Evolutionary conservation across 2,329 filamentous ascomycete genomes (phyloP).

Genomic region (Pyrenophora seminiperda): DNA sequence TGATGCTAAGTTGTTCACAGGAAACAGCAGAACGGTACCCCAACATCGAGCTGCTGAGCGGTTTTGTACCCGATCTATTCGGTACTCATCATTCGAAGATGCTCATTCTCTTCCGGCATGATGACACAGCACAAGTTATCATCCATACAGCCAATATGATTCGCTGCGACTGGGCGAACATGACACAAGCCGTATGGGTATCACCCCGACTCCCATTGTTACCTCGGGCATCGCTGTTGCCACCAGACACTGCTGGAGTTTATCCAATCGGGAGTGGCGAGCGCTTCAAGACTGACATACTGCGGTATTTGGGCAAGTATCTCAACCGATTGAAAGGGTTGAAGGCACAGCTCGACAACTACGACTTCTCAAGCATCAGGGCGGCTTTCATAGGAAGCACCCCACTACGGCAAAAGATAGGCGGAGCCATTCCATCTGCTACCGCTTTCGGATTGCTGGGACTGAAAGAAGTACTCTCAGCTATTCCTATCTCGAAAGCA

Average conservation of each 20-base stretch:
- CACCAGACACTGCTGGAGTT: background rate
- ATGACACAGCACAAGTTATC: slow-evolving; percentile 75
- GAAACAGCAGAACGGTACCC: slow-evolving; percentile 64
- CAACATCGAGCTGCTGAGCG: slow-evolving; percentile 73
- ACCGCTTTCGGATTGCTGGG: slow-evolving; percentile 80
- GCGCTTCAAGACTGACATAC: slow-evolving; percentile 76
- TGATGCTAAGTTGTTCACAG: slow-evolving; percentile 49
- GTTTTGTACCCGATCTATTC: slow-evolving; percentile 81
- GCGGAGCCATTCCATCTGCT: slow-evolving; percentile 48
- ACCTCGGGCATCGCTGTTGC: slow-evolving; percentile 7
- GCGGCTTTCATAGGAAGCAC: slow-evolving; percentile 79
- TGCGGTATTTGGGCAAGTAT: slow-evolving; percentile 75
- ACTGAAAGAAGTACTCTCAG: slow-evolving; percentile 63
- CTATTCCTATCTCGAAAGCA: slow-evolving; percentile 49
- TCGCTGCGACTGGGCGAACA: slow-evolving; percentile 81
- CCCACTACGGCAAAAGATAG: slow-evolving; percentile 67
- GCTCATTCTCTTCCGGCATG: slow-evolving; percentile 78
- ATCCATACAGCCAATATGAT: slow-evolving; percentile 95
- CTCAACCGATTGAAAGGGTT: slow-evolving; percentile 63
- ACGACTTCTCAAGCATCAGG: slow-evolving; percentile 72
- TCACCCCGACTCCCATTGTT: slow-evolving; percentile 70
- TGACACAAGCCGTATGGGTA: slow-evolving; percentile 83
- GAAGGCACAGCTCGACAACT: slow-evolving; percentile 60
- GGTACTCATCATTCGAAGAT: slow-evolving; percentile 89
- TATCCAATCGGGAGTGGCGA: slow-evolving; percentile 63